Evolutionary conservation across 2,329 filamentous ascomycete species (phyloP), one percentile per base, ranked within the genome.

Genomic region (Elsinoe fawcettii): DNA sequence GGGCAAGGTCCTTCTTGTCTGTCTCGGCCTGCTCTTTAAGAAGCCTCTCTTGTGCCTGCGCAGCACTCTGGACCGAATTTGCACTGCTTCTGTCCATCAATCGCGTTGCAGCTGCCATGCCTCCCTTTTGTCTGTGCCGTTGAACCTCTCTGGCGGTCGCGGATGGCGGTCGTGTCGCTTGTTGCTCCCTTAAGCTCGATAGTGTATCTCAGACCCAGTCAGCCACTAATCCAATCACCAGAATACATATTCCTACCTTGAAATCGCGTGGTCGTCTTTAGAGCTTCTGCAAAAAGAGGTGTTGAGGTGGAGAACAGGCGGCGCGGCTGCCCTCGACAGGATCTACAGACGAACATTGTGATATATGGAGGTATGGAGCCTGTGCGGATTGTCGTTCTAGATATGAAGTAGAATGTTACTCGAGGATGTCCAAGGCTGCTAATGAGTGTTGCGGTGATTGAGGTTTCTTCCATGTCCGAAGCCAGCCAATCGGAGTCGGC

Each of bases 1-100:
- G 76, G 64, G 83, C 73, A 69, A 83, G 82, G 61, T 83, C 81
- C 22, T 61, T 56, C 14, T 68, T 63, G 32, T 64, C 62, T n/a
- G 34, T 53, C 56, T 20, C 46, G 16, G 41, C 41, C 30, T 58
- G 56, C 22, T 23, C 8, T 18, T 25, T 56, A 1, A 39, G 18
- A 8, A 47, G 11, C 5, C 20, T 22, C 22, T 46, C 11, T 25
- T 43, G 39, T 25, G 27, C 34, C 23, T 49, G 22, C 14, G 14
- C 18, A 9, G 20, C 20, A 44, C 25, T 34, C 18, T n/a, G 32
- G 11, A 18, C n/a, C 3, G 27, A 20, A 5, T 32, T 18, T 16
- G 14, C 27, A 5, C 16, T 18, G 18, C 16, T 51, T 34, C 25
- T 34, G 2, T 34, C 14, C 30, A 53, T 18, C n/a, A 53, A 20